phyloP scores from a whole-genome alignment of 2,329 filamentous ascomycete genomes.

The Verruconis gallopava region DNA sequence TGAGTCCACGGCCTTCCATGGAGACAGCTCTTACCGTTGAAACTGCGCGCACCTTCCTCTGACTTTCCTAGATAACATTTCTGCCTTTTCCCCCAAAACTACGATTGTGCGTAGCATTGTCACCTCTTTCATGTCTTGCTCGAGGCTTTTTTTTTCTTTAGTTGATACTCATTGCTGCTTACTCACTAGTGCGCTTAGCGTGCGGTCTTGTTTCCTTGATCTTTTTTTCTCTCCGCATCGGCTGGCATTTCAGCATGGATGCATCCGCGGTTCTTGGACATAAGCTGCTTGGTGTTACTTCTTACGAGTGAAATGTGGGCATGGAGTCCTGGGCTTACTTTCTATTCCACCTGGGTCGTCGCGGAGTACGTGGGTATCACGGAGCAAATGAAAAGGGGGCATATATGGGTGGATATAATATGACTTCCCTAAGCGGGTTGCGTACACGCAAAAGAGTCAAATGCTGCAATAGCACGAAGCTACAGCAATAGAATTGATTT shows the following conservation, averaged over 20 bases:
- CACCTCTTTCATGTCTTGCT: no score
- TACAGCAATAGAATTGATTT: neutral
- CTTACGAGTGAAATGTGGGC: neutral
- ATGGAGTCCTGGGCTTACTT: neutral
- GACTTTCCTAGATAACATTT: neutral
- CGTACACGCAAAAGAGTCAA: neutral
- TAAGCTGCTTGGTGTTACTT: no score
- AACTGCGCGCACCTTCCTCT: slow-evolving; percentile 7
- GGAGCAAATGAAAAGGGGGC: neutral
- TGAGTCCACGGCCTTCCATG: slow-evolving; percentile 6
- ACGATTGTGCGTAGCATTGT: no score
- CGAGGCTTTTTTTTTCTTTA: no score
- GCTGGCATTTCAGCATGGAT: neutral
- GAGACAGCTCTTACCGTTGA: slow-evolving; percentile 2
- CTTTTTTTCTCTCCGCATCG: neutral
- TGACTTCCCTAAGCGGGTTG: neutral
- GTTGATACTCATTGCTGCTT: no score
- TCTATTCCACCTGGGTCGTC: neutral
- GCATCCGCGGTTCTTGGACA: no score
- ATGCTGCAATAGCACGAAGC: neutral
- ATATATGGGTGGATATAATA: neutral
- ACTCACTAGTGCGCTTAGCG: neutral
- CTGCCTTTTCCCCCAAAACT: no score
- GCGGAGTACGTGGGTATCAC: neutral
- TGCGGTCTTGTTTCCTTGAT: neutral